Evolutionary conservation across 2,329 filamentous ascomycete genomes (phyloP), one percentile per base, ranked within the genome.

Genomic region (Magnaporthiopsis poae): DNA sequence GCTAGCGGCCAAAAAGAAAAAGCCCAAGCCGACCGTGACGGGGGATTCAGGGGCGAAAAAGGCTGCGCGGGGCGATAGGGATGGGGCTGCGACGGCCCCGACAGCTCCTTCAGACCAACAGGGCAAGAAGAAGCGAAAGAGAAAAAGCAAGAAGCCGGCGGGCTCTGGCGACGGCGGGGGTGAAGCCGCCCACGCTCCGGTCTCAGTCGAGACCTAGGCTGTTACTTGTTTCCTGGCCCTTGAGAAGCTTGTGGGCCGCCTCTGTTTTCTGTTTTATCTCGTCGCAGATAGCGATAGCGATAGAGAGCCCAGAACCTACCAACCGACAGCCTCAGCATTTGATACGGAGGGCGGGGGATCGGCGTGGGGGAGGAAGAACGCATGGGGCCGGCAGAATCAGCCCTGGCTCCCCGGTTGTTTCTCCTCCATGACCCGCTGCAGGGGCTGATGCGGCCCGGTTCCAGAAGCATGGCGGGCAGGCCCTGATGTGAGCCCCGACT

Each of bases 1-100:
- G 27, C 65, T 77, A 64, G 70, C 74, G 59, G 68, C 76, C 56
- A 76, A 76, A 72, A 75, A 77, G 70, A 65, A 72, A 68, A 75
- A 77, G 71, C 13, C n/a, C 27, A 64, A 64, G 39, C 35, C 35
- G 31, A 25, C 60, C 60, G 27, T 27, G 18, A 61, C 13, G 18
- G 60, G 31, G 60, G 18, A 33, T 11, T 27, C 18, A 62, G 18
- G 29, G 29, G 60, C 60, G 27, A 25, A 35, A 18, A 35, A 62
- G 21, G 60, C 60, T 7, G 29, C 60, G 18, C 2, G 60, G 46
- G 46, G 46, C 21, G 46, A 56, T 25, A 56, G 46, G 21, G 46
- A 56, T 8, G 46, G 46, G 46, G 46, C 18, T 56, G 21, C 21
- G 8, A 25, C 46, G 3, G 8, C 39, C 25, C 5, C 29, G 25